Conservation (phyloP, 192 early-diverging fungal genomes). For the Entophlyctis luteolus region DNA sequence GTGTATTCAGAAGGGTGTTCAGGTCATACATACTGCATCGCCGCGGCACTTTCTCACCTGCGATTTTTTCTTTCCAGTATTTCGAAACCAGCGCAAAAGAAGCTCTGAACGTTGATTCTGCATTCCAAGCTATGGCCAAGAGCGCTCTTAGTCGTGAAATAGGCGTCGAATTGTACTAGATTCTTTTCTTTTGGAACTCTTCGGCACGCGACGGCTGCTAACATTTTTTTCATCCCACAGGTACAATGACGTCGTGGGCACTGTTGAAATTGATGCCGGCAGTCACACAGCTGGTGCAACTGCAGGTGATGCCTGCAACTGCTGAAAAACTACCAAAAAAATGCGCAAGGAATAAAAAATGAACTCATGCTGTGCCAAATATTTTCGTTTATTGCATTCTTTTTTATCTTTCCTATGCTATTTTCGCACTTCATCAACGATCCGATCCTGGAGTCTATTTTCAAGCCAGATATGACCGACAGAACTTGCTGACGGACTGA, state of each 20-base stretch:
- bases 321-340: neutral
- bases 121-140: conserved; percentile 93
- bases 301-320: neutral
- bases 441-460: no score
- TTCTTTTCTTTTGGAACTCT: neutral
- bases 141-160: conserved; percentile 92
- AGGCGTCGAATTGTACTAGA: conserved; percentile 74
- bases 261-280: conserved; percentile 83
- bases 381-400: no score
- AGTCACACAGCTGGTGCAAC: neutral
- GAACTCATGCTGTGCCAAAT: no score
- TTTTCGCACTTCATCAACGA: no score
- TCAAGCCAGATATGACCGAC: neutral
- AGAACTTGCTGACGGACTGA: neutral
- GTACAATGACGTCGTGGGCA: conserved; percentile 80
- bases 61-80: conserved; percentile 50
- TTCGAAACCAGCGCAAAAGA: conserved; percentile 99
- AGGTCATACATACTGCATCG: conserved; percentile 35
- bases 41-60: conserved; percentile 25
- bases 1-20: conserved; percentile 96
- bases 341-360: neutral
- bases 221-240: neutral
- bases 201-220: neutral
- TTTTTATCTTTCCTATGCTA: no score
- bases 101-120: conserved; percentile 95